Conservation (phyloP, 345 rosid species). For the Citrus inodora region DNA sequence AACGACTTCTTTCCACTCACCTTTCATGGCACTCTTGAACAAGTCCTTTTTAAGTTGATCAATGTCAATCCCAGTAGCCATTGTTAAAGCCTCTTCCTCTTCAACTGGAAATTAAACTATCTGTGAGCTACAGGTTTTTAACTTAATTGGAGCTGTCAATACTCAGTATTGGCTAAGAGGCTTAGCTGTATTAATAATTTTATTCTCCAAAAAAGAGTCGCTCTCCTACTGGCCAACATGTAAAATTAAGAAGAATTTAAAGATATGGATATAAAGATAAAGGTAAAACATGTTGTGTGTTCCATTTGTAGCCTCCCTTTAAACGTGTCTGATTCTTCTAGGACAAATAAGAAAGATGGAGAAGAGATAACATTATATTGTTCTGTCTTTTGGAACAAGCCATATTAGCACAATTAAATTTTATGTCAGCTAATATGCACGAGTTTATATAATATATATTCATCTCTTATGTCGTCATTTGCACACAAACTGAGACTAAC, state of each 20-base stretch:
- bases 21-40: slow-evolving; percentile 33
- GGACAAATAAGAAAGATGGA: too few relatives aligned
- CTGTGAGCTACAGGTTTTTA: too few relatives aligned
- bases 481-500: too few relatives aligned
- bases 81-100: neutral
- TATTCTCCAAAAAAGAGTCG: neutral
- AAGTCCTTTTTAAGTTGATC: slow-evolving; percentile 3
- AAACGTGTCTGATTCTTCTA: too few relatives aligned
- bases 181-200: neutral
- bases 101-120: neutral
- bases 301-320: neutral
- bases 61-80: neutral
- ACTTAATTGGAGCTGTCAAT: too few relatives aligned
- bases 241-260: neutral
- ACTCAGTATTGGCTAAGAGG: too few relatives aligned
- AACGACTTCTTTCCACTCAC: slow-evolving; percentile 31
- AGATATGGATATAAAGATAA: neutral
- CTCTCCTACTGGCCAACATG: neutral
- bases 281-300: neutral
- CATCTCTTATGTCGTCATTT: too few relatives aligned
- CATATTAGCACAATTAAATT: neutral
- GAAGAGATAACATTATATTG: too few relatives aligned
- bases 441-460: too few relatives aligned
- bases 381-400: neutral
- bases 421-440: too few relatives aligned